phyloP scores from a whole-genome alignment of 768 basidiomycete genomes.

The Pisolithus marmoratus region DNA sequence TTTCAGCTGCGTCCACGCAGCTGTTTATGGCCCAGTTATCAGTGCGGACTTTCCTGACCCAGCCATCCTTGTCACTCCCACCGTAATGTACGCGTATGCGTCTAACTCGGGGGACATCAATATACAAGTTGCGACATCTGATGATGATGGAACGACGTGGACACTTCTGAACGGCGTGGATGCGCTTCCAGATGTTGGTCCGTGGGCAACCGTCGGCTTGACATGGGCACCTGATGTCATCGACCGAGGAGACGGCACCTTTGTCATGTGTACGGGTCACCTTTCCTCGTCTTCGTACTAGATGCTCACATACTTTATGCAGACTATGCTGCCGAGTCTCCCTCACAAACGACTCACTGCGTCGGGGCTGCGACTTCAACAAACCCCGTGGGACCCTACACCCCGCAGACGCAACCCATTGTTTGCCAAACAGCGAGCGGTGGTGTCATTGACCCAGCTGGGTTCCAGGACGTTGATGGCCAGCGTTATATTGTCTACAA shows the following conservation, averaged over 20 bases:
- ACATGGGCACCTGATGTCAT: conserved; percentile 22
- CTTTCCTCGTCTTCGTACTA: neutral
- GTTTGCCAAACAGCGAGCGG: conserved; percentile 19
- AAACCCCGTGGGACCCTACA: conserved; percentile 22
- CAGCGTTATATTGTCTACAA: conserved; percentile 20
- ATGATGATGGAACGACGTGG: conserved; percentile 16
- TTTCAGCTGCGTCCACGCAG: neutral
- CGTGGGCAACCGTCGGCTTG: conserved; percentile 13
- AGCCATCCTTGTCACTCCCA: conserved; percentile 8
- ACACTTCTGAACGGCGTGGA: conserved; percentile 9
- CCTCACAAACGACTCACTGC: conserved; percentile 16
- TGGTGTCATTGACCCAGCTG: conserved; percentile 25
- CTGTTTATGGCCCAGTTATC: conserved; percentile 14
- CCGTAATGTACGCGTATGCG: conserved; percentile 15
- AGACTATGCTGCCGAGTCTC: conserved; percentile 13
- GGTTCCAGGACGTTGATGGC: conserved; percentile 21
- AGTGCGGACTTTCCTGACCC: conserved; percentile 19
- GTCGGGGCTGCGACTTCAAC: conserved; percentile 23
- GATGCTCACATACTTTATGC: neutral
- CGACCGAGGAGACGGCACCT: conserved; percentile 8
- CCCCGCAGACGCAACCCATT: conserved; percentile 15
- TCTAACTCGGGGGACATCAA: conserved; percentile 16
- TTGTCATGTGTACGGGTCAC: conserved; percentile 15
- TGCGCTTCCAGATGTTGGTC: conserved; percentile 17
- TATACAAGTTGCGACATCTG: conserved; percentile 18